Base-by-base conservation (phyloP, 345 rosid species). In the Zanthoxylum bungeanum region DNA sequence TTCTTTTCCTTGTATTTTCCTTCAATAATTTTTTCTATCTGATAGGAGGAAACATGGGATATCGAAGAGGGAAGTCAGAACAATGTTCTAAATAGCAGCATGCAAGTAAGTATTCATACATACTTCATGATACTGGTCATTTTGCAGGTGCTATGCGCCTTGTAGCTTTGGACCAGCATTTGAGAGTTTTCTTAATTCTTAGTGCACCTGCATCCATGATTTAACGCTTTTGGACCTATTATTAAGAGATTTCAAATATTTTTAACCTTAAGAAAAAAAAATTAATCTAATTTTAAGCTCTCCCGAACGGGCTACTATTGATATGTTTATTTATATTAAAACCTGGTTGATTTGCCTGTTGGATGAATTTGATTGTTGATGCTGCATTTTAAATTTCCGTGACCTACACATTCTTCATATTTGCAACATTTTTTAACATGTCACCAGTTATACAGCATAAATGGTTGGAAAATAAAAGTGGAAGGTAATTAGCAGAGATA, bases 31-130 rank as follows among this genome's bases (percentile, higher is more conserved):
- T 60, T 68, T 74, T 53, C 22, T 36, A 59, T 64, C 28, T 64
- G 14, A 60, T 77, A 95, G 99, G 99, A 95, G 81, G 99, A 95
- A 84, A 87, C 98, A 60, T 95, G 98, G 99, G 98, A 92, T 76
- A 86, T 92, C 58, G 99, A 95, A 73, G 98, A 92, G 73, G 97
- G 96, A 67, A 91, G 94, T 77, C 94, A 95, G 79, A 92, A 85
- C 75, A 91, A 89, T 84, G 99, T 95, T 73, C 80, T 95, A 70
- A 86, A 90, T 74, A 95, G 99, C 78, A 92, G 99, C 83, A 92
- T 89, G 83, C 96, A 95, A 91, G 99, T 91, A 81, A 80, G 82
- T 58, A 70, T 69, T 39, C 44, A 12, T 5, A 36, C 37, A 17
- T 21, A 19, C 24, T 42, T 42, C 57, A 12, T 56, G 4, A 25